phyloP scores from a whole-genome alignment of 2,329 filamentous ascomycete species.

The Berkeleyomyces basicola region DNA sequence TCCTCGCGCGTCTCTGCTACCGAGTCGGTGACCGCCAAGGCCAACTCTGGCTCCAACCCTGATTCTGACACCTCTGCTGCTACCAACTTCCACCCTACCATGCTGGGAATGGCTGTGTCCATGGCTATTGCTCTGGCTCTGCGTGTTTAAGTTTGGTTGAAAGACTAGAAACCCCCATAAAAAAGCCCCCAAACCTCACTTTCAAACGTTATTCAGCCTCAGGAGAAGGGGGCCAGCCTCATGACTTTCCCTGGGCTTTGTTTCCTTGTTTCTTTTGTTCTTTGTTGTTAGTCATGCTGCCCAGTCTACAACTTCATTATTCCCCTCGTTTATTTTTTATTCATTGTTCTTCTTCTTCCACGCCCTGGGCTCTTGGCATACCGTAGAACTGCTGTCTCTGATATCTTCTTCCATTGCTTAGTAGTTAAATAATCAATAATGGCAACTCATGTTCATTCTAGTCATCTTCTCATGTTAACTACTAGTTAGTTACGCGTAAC shows the following conservation, averaged over 20 bases:
- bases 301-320: neutral
- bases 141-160: conserved; percentile 1
- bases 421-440: neutral
- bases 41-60: conserved; percentile 2
- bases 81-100: conserved; percentile 12
- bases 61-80: conserved; percentile 5
- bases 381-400: neutral
- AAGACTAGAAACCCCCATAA: neutral
- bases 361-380: neutral
- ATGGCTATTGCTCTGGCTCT: conserved; percentile 12
- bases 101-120: conserved; percentile 14
- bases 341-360: neutral
- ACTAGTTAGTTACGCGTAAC: neutral
- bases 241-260: neutral
- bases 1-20: conserved; percentile 5
- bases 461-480: neutral
- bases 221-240: neutral
- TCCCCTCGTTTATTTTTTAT: neutral
- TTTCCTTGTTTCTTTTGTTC: conserved; percentile 2
- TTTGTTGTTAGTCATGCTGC: neutral
- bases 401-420: neutral
- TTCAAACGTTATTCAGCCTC: no score
- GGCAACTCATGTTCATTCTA: neutral
- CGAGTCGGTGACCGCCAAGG: neutral
- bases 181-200: neutral